A percentile compares a stretch with the other conserved stretches of the same genome.
Conservation (phyloP, 1,284 basidiomycete genomes). For the Pseudozyma pruni region DNA sequence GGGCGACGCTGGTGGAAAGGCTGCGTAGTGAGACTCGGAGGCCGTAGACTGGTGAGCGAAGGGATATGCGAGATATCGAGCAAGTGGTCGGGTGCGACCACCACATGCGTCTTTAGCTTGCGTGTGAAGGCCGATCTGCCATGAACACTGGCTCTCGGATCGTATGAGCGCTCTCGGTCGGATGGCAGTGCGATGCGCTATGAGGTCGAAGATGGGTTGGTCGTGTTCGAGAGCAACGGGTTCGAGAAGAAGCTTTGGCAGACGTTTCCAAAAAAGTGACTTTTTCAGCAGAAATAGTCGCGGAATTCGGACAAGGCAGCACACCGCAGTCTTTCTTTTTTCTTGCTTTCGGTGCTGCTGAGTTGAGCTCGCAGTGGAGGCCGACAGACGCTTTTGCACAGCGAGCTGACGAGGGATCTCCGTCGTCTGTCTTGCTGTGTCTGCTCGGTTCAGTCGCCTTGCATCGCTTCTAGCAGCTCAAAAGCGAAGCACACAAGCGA, state of each 20-base stretch:
- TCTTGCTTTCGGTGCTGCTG: neutral
- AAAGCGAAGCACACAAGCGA: no score
- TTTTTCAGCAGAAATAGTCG: conserved; percentile 1
- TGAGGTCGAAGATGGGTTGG: no score
- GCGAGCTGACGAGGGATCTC: no score
- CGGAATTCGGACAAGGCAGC: conserved; percentile 5
- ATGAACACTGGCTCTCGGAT: neutral
- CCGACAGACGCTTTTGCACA: no score
- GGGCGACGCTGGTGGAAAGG: conserved; percentile 2
- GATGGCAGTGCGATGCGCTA: no score
- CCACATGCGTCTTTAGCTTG: conserved; percentile 24
- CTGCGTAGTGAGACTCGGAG: neutral
- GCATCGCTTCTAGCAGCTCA: conserved; percentile 10
- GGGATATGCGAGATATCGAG: conserved; percentile 2
- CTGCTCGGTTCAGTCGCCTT: conserved; percentile 3
- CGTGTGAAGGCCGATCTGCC: neutral
- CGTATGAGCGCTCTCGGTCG: neutral
- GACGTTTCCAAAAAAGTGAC: neutral
- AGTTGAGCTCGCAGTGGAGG: no score
- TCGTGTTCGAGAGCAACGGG: no score
- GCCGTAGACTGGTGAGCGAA: neutral
- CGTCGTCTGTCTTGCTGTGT: no score
- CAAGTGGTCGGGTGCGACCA: conserved; percentile 12
- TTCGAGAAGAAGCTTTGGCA: no score
- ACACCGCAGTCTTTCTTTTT: neutral